Evolutionary conservation across 2,329 filamentous ascomycete species (phyloP), one percentile per base, ranked within the genome.

Genomic region (Fonsecaea erecta): DNA sequence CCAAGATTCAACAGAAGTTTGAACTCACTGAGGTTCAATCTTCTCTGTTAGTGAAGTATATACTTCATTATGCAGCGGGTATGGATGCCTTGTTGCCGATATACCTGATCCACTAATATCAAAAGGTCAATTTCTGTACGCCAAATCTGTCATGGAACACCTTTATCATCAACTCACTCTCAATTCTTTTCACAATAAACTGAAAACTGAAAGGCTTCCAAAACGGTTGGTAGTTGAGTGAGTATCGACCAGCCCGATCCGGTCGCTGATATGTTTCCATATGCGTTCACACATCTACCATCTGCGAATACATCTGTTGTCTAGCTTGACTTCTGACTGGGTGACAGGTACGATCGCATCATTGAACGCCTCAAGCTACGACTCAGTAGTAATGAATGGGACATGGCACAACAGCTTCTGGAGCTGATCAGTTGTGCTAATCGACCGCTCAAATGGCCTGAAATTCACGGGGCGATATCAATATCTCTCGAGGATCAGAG

Each of bases 391-490:
- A 1, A n/a, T 8, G 16, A 21, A 32, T 53, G 51, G 26, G 62
- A 66, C 5, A 51, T 77, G 3, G 24, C 26, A 4, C 72, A 72
- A 62, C 71, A 66, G 14, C 71, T 82, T 16, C 71, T 82, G 1
- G 74, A 75, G 1, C 81, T 77, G 78, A 71, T 82, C 11, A 74
- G 74, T 4, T 77, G 77, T 58, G 76, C 79, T 1, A 77, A 75
- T 53, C 73, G 80, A 0, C 73, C 78, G 0, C 70, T 83, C 0
- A 77, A 77, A 59, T 77, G 75, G 75, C 73, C 79, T 57, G 80
- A 82, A 63, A 74, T 82, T 6, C 74, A 80, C 52, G 75, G 76
- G 4, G 74, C 76, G 6, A 68, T 77, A 7, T 72, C 76, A 1
- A 72, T 79, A 1, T 63, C 78, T 57, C 11, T 75, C 1, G 70